Evolutionary conservation across 1,139 yeast genomes (phyloP).

Genomic region (Schwanniomyces etchellsii): DNA sequence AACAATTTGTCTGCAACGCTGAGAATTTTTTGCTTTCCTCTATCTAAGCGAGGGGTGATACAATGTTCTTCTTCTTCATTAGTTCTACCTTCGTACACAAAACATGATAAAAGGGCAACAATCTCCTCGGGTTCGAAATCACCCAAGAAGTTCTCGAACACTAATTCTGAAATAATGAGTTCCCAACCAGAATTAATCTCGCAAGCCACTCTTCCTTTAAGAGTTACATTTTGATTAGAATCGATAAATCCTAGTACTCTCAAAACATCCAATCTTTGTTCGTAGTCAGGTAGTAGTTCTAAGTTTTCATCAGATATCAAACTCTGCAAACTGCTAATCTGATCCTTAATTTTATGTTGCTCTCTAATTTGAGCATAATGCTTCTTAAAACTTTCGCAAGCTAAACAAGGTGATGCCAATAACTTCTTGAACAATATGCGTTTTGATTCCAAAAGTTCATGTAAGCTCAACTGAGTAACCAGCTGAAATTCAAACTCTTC

Average conservation of each 20-base stretch:
- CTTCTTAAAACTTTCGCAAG: slow-evolving; percentile 38
- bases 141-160: slow-evolving; percentile 85
- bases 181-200: slow-evolving; percentile 92
- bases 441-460: slow-evolving; percentile 47
- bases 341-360: slow-evolving; percentile 39
- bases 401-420: slow-evolving; percentile 17
- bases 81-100: slow-evolving; percentile 85
- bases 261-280: slow-evolving; percentile 76
- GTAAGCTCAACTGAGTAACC: slow-evolving; percentile 45
- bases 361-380: slow-evolving; percentile 46
- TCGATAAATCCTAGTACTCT: slow-evolving; percentile 76
- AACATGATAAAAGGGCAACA: slow-evolving; percentile 85
- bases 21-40: slow-evolving; percentile 65
- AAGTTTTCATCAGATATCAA: slow-evolving; percentile 81
- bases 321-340: slow-evolving; percentile 53
- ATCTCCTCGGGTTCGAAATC: slow-evolving; percentile 95
- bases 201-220: slow-evolving; percentile 84
- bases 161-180: slow-evolving; percentile 78
- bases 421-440: slow-evolving; percentile 33
- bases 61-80: slow-evolving; percentile 54
- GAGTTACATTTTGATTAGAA: slow-evolving; percentile 62
- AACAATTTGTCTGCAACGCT: slow-evolving; percentile 65
- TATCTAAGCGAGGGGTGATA: slow-evolving; percentile 78
- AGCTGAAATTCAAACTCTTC: slow-evolving; percentile 39
- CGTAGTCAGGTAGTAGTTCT: slow-evolving; percentile 88